phyloP scores from a whole-genome alignment of 352 stramenopile species.

The Phytophthora sp. region DNA sequence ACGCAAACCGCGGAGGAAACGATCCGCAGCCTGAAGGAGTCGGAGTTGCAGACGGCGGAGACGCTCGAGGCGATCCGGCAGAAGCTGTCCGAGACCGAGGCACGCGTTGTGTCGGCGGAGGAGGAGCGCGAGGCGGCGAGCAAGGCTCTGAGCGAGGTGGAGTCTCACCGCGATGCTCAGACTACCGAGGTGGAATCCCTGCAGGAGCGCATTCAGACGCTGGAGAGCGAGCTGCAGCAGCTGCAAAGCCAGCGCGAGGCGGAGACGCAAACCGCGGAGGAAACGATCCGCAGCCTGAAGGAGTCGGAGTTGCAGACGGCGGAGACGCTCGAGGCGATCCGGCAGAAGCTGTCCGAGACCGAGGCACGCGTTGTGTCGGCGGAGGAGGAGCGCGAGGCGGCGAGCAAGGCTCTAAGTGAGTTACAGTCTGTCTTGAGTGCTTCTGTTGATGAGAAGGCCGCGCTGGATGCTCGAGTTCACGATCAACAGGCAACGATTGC shows the following conservation, averaged over 20 bases:
- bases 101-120: constrained; percentile 14
- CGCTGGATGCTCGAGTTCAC: not conserved
- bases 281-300: constrained; percentile 30
- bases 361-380: constrained; percentile 15
- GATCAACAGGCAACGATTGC: not conserved
- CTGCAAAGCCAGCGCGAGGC: constrained; percentile 20
- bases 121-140: constrained; percentile 23
- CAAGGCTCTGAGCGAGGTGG: constrained; percentile 25
- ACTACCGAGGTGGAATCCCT: too few species aligned
- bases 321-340: constrained; percentile 24
- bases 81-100: constrained; percentile 24
- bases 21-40: constrained; percentile 26
- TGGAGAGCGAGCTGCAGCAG: constrained; percentile 32
- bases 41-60: constrained; percentile 10
- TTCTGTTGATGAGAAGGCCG: constrained; percentile 4
- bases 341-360: constrained; percentile 26
- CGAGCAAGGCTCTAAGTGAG: constrained; percentile 19
- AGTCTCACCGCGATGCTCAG: too few species aligned
- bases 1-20: constrained; percentile 22
- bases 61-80: constrained; percentile 26
- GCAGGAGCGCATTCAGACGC: constrained; percentile 6
- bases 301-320: constrained; percentile 11
- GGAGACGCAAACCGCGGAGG: constrained; percentile 19
- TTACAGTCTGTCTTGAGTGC: too few species aligned
- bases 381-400: constrained; percentile 26